Conservation (phyloP, 2,329 filamentous ascomycete species). For the Beauveria sp. region DNA sequence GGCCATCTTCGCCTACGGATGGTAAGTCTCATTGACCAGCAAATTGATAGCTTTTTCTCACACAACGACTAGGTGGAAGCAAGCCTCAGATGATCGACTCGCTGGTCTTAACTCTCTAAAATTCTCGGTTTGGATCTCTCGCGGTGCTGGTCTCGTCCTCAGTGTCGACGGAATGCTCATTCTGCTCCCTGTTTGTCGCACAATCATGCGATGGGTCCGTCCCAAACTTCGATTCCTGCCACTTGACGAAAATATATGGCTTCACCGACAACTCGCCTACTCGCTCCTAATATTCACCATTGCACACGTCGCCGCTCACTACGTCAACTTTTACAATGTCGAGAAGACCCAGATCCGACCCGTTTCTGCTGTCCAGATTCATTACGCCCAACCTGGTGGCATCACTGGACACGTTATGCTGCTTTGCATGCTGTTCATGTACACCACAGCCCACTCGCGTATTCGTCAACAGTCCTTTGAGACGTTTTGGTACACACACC, state of each 20-base stretch:
- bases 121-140: conserved; percentile 92
- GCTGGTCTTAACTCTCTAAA: conserved; percentile 71
- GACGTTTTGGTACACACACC: conserved; percentile 98
- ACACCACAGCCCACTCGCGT: conserved; percentile 85
- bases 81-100: conserved; percentile 59
- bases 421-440: conserved; percentile 98
- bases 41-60: neutral
- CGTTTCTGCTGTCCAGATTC: conserved; percentile 76
- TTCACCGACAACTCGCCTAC: conserved; percentile 92
- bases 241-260: conserved; percentile 95
- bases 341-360: conserved; percentile 77
- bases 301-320: conserved; percentile 72
- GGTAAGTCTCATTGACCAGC: conserved; percentile 47
- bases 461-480: conserved; percentile 97
- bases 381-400: conserved; percentile 81
- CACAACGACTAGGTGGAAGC: conserved; percentile 60
- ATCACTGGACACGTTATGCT: conserved; percentile 97
- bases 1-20: conserved; percentile 75
- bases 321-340: conserved; percentile 98
- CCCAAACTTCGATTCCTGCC: conserved; percentile 85
- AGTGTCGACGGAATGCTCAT: conserved; percentile 82
- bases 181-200: conserved; percentile 89
- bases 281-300: conserved; percentile 75
- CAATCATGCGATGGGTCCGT: conserved; percentile 73
- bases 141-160: conserved; percentile 82